phyloP scores from a whole-genome alignment of 495 filamentous ascomycete species.

The Tuber umbilicatum region DNA sequence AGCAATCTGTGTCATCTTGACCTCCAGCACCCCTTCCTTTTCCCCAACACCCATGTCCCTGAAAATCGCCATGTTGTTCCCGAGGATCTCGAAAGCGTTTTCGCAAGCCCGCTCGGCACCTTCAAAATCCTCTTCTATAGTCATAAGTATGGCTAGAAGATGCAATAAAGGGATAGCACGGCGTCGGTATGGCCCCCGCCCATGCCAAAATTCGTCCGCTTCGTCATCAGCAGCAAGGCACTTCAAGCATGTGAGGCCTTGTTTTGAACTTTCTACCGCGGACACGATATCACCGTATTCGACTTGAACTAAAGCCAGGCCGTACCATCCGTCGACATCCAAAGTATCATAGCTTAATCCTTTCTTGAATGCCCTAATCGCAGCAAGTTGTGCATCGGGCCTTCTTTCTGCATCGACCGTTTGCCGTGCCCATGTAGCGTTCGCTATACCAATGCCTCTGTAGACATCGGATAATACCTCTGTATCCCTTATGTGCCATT shows the following conservation, averaged over 20 bases:
- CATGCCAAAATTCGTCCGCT: conserved; percentile 24
- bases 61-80: conserved; percentile 34
- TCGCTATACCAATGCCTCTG: conserved; percentile 72
- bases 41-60: conserved; percentile 31
- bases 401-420: conserved; percentile 70
- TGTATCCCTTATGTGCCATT: conserved; percentile 43
- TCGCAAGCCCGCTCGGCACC: conserved; percentile 76
- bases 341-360: conserved; percentile 64
- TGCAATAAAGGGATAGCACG: conserved; percentile 70
- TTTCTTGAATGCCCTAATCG: conserved; percentile 64
- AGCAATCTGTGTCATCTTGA: conserved; percentile 89
- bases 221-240: conserved; percentile 22
- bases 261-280: conserved; percentile 72
- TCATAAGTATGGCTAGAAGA: conserved; percentile 75
- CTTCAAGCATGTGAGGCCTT: conserved; percentile 47
- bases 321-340: conserved; percentile 68
- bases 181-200: conserved; percentile 48
- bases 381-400: conserved; percentile 64
- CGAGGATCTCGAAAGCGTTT: conserved; percentile 77
- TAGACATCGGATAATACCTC: conserved; percentile 63
- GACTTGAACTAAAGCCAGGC: conserved; percentile 68
- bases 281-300: conserved; percentile 71
- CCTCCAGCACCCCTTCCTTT: conserved; percentile 52
- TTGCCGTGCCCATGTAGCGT: conserved; percentile 76
- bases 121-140: conserved; percentile 74